Conservation (phyloP, 2,329 filamentous ascomycete genomes). For the Ascochyta lentis region DNA sequence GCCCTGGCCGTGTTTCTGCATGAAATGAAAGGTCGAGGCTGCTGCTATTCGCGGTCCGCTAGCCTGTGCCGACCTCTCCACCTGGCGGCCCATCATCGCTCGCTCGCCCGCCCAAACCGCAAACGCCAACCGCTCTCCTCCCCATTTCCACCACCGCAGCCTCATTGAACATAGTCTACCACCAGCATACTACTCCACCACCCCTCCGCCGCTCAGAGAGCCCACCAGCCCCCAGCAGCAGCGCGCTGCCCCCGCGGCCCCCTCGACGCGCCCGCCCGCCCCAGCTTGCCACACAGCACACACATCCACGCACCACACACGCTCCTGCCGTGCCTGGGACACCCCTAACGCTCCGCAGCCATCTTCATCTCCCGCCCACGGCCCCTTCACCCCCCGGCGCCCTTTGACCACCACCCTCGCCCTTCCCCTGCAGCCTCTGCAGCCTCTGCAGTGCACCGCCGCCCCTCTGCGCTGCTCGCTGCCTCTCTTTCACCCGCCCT, state of each 20-base stretch:
- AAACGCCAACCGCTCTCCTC: slow-evolving; percentile 4
- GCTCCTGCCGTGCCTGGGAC: slow-evolving; percentile 32
- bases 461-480: slow-evolving; percentile 6
- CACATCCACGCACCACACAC: neutral
- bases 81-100: slow-evolving; percentile 11
- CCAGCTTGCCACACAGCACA: slow-evolving; percentile 13
- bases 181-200: slow-evolving; percentile 11
- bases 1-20: neutral
- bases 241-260: slow-evolving; percentile 27
- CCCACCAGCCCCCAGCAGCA: slow-evolving; percentile 2
- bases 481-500: slow-evolving; percentile 15
- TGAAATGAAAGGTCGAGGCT: slow-evolving; percentile 17
- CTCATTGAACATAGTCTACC: slow-evolving; percentile 20
- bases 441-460: slow-evolving; percentile 11
- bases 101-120: neutral
- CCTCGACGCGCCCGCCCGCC: slow-evolving; percentile 6
- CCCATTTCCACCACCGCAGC: slow-evolving; percentile 19
- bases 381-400: slow-evolving; percentile 18
- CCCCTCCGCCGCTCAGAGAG: slow-evolving; percentile 8
- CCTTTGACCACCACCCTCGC: too few relatives aligned
- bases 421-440: neutral
- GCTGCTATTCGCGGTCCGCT: slow-evolving; percentile 16
- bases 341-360: slow-evolving; percentile 44
- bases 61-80: slow-evolving; percentile 11
- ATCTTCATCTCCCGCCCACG: slow-evolving; percentile 35